Conservation (phyloP, 805 yeast species). For the Jamesozyma piceae region DNA sequence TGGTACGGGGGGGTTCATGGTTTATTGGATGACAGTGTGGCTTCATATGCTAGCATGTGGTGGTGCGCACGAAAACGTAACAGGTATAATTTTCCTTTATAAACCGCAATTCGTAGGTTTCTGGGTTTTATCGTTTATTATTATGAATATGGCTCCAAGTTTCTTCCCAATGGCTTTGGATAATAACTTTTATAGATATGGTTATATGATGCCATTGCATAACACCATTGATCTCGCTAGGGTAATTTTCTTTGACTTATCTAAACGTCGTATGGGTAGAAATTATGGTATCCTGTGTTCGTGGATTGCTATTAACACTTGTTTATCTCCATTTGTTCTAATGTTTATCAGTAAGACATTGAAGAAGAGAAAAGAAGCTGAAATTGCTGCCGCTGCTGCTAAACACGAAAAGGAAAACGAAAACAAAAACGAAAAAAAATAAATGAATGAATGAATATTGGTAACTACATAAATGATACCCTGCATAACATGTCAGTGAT, state of each 20-base stretch:
- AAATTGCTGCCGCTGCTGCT: conserved; percentile 2
- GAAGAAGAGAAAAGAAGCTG: conserved; percentile 9
- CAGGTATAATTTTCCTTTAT: conserved; percentile 40
- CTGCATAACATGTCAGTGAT: too few relatives aligned
- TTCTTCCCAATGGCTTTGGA: conserved; percentile 55
- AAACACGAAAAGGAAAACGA: too few relatives aligned
- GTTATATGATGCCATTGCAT: conserved; percentile 60
- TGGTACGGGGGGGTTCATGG: conserved; percentile 63
- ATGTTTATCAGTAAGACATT: conserved; percentile 5
- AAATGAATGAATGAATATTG: too few relatives aligned
- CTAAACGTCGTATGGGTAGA: conserved; percentile 49
- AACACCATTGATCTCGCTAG: conserved; percentile 54
- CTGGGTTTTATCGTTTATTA: conserved; percentile 65
- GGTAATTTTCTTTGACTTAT: conserved; percentile 48
- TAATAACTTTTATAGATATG: conserved; percentile 50
- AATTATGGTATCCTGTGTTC: conserved; percentile 49
- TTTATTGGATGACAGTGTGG: conserved; percentile 61
- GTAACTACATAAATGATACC: too few relatives aligned
- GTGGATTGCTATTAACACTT: conserved; percentile 50
- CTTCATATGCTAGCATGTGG: conserved; percentile 70
- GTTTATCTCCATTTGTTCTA: conserved; percentile 39
- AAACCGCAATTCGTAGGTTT: conserved; percentile 56
- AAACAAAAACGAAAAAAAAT: too few relatives aligned
- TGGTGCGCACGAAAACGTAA: conserved; percentile 58
- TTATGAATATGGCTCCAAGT: conserved; percentile 58